Evolutionary conservation across 2,329 filamentous ascomycete genomes (phyloP).

Genomic region (Rutstroemia sp.): DNA sequence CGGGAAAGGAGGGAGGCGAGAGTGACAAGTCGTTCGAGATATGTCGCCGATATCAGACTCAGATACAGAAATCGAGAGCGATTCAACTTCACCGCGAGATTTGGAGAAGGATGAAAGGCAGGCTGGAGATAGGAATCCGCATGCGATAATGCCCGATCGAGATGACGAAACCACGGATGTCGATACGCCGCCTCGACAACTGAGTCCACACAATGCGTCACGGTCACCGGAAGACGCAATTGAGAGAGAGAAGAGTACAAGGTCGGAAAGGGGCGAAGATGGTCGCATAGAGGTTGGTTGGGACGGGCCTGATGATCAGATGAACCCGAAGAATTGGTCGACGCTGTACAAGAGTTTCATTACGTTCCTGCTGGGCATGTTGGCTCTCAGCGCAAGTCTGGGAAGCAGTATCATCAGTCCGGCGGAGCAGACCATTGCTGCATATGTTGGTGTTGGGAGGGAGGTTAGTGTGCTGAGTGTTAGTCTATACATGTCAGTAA

Average conservation of each 20-base stretch:
- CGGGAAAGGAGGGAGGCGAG: too few relatives aligned
- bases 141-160: background rate
- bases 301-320: conserved; percentile 29
- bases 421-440: conserved; percentile 36
- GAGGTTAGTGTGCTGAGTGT: conserved; percentile 39
- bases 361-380: conserved; percentile 41
- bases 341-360: conserved; percentile 38
- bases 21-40: background rate
- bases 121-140: background rate
- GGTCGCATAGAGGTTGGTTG: conserved; percentile 82
- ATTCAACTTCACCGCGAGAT: background rate
- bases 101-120: background rate
- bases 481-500: conserved; percentile 37
- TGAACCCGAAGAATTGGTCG: conserved; percentile 42
- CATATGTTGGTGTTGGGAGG: conserved; percentile 34
- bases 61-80: background rate
- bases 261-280: background rate
- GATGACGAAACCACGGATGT: conserved; percentile 1
- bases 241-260: background rate
- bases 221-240: background rate
- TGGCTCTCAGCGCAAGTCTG: conserved; percentile 42
- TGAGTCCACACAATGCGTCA: background rate
- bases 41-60: background rate
- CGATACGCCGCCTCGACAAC: background rate
- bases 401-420: conserved; percentile 45